Percentiles rank a stretch among this genome's conserved stretches.
Evolutionary conservation across 108 stramenopile species (phyloP).

Genomic region (Fragilaria radians): DNA sequence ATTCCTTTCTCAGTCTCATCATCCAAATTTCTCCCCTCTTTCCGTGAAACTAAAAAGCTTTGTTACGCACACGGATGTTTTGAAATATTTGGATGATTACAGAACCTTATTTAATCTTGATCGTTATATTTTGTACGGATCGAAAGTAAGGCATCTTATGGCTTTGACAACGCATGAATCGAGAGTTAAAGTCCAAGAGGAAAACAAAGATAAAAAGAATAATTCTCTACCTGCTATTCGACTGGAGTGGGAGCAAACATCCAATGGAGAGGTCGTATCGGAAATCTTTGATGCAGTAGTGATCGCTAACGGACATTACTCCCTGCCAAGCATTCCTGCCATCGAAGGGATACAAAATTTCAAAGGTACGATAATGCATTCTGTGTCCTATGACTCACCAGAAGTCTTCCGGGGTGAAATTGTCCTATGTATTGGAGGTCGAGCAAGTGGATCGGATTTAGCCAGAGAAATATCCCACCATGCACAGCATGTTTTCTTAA

Average conservation of each 20-base stretch:
- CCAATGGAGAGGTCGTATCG: slow-evolving; percentile 16
- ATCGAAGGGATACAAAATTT: slow-evolving; percentile 60
- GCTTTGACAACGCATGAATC: slow-evolving; percentile 18
- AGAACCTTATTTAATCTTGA: slow-evolving; percentile 37
- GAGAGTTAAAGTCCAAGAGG: neutral
- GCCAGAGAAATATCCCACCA: slow-evolving; percentile 71
- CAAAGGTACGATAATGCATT: slow-evolving; percentile 49
- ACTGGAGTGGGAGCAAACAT: slow-evolving; percentile 25
- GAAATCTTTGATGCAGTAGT: slow-evolving; percentile 79
- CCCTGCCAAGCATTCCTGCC: slow-evolving; percentile 44
- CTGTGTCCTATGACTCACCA: slow-evolving; percentile 82
- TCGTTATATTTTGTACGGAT: slow-evolving; percentile 37
- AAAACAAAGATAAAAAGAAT: neutral
- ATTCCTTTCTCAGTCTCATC: too few relatives aligned
- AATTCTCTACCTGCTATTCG: slow-evolving; percentile 31
- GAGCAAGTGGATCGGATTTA: slow-evolving; percentile 84
- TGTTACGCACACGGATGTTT: slow-evolving; percentile 62
- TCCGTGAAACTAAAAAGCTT: slow-evolving; percentile 32
- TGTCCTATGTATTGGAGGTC: slow-evolving; percentile 85
- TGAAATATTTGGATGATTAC: slow-evolving; percentile 57
- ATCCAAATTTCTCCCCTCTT: too few relatives aligned
- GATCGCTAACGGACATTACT: slow-evolving; percentile 91
- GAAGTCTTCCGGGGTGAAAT: slow-evolving; percentile 39
- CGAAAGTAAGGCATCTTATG: slow-evolving; percentile 47
- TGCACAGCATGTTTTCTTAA: slow-evolving; percentile 72